phyloP scores from a whole-genome alignment of 805 yeast genomes.

The Wickerhamomyces tratensis region DNA sequence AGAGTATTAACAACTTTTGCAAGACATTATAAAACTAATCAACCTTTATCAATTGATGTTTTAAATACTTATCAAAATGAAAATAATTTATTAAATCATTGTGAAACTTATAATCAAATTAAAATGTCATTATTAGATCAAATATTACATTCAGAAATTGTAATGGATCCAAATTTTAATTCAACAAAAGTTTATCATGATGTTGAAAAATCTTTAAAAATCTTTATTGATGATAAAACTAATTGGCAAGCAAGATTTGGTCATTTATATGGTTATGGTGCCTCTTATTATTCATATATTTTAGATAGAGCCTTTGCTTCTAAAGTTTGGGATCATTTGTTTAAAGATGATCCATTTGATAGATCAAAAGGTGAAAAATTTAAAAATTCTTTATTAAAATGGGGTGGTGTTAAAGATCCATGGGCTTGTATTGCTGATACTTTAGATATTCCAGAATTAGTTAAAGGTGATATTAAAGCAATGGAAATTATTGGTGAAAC shows the following conservation, averaged over 20 bases:
- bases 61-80: slow-evolving; percentile 43
- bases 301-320: slow-evolving; percentile 91
- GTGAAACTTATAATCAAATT: slow-evolving; percentile 80
- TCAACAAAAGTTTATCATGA: slow-evolving; percentile 56
- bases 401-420: slow-evolving; percentile 94
- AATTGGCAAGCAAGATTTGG: slow-evolving; percentile 95
- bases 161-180: slow-evolving; percentile 34
- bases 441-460: slow-evolving; percentile 50
- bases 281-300: slow-evolving; percentile 85
- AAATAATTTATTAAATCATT: slow-evolving; percentile 43
- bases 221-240: slow-evolving; percentile 60
- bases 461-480: slow-evolving; percentile 60
- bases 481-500: slow-evolving; percentile 46
- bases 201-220: slow-evolving; percentile 46
- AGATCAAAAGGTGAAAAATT: slow-evolving; percentile 70
- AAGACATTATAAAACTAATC: slow-evolving; percentile 52
- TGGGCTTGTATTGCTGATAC: slow-evolving; percentile 81
- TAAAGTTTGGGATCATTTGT: slow-evolving; percentile 69
- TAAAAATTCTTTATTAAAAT: slow-evolving; percentile 57
- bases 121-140: slow-evolving; percentile 90
- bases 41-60: slow-evolving; percentile 40
- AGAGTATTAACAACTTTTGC: slow-evolving; percentile 70
- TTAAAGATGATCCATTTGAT: slow-evolving; percentile 60
- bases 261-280: slow-evolving; percentile 87
- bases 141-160: slow-evolving; percentile 44